Percentiles rank a stretch among this genome's conserved stretches.
Evolutionary conservation across 305 asterid species (phyloP).

Genomic region (Solanum hybrid): DNA sequence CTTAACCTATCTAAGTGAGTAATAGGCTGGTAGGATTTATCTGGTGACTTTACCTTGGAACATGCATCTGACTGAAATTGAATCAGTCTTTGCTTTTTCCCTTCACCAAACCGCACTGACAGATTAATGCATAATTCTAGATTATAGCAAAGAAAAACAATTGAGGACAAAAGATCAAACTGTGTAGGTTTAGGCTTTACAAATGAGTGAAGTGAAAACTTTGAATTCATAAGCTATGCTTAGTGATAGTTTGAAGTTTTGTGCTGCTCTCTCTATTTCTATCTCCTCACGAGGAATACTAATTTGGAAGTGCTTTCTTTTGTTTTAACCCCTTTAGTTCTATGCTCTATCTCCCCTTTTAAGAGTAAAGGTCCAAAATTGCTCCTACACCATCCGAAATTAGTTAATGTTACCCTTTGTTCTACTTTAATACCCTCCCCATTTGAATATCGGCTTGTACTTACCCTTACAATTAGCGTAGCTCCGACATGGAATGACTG

Average conservation of each 20-base stretch:
- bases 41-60: neutral
- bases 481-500: neutral
- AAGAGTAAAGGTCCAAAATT: neutral
- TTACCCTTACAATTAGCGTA: neutral
- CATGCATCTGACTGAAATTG: neutral
- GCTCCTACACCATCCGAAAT: neutral
- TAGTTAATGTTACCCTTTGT: neutral
- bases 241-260: neutral
- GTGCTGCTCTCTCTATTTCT: neutral
- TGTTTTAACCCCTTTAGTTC: neutral
- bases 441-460: neutral
- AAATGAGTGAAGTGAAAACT: neutral
- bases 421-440: neutral
- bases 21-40: neutral
- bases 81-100: neutral
- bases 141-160: neutral
- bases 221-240: neutral
- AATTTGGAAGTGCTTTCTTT: neutral
- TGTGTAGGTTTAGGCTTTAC: neutral
- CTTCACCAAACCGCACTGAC: neutral
- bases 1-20: neutral
- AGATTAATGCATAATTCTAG: neutral
- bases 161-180: neutral
- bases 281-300: neutral
- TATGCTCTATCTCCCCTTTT: neutral